Evolutionary conservation across 2,329 filamentous ascomycete species (phyloP).

Genomic region (Fusarium keratoplasticum): DNA sequence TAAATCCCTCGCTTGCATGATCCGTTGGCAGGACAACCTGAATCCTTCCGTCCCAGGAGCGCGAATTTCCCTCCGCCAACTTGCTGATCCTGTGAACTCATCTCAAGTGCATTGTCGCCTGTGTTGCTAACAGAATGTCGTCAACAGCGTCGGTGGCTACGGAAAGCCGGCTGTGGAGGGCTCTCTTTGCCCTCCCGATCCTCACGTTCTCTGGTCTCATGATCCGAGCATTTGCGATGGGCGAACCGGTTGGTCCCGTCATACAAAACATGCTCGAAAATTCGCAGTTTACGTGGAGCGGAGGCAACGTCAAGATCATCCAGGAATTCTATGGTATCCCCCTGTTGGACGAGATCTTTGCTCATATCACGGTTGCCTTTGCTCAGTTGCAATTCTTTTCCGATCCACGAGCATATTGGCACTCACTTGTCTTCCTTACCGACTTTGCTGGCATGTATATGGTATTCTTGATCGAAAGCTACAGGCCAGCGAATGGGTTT

Average conservation of each 20-base stretch:
- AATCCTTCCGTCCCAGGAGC: not conserved
- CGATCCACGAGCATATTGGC: constrained; percentile 41
- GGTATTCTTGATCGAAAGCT: constrained; percentile 42
- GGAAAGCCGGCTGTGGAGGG: constrained; percentile 23
- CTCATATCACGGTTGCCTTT: constrained; percentile 35
- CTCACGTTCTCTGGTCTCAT: constrained; percentile 35
- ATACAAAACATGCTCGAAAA: constrained; percentile 18
- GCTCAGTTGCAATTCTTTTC: constrained; percentile 40
- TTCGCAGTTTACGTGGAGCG: constrained; percentile 3
- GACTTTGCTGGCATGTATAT: constrained; percentile 45
- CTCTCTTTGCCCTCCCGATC: constrained; percentile 36
- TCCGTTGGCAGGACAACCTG: not conserved
- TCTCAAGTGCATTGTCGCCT: not conserved
- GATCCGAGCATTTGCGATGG: constrained; percentile 35
- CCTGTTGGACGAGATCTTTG: constrained; percentile 36
- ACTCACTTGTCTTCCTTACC: constrained; percentile 43
- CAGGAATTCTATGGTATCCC: constrained; percentile 37
- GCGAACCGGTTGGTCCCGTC: constrained; percentile 22
- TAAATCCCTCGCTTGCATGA: not conserved
- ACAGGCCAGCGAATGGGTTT: constrained; percentile 25
- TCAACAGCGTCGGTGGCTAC: not conserved
- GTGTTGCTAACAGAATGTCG: not conserved
- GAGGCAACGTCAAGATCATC: constrained; percentile 19
- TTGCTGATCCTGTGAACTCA: not conserved
- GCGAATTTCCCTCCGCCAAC: not conserved